These are phyloP conservation scores for Ophiocordyceps camponoti-leonardi DNA, from an alignment of 2,329 filamentous ascomycete species.

Conservation along the genomic window DNA sequence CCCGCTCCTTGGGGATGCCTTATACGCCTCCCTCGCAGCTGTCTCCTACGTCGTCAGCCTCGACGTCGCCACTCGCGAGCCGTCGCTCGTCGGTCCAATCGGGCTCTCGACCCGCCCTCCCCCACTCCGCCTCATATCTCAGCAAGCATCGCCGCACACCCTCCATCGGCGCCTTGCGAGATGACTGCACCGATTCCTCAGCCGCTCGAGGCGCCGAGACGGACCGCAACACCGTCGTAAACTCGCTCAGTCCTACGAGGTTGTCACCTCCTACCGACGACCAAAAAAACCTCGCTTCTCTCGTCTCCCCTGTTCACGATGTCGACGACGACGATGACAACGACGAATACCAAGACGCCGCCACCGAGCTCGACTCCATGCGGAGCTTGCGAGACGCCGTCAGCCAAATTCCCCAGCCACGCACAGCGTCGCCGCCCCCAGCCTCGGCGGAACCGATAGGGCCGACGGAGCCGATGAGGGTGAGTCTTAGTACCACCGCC, in stretches of 20 bases:
- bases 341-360: conserved; percentile 36
- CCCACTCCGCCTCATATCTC: conserved; percentile 49
- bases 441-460: conserved; percentile 7
- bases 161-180: conserved; percentile 19
- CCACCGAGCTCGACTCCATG: conserved; percentile 32
- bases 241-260: conserved; percentile 69
- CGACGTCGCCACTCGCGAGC: conserved; percentile 37
- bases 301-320: conserved; percentile 65
- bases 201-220: conserved; percentile 7
- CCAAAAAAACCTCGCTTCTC: conserved; percentile 76
- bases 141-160: conserved; percentile 44
- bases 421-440: conserved; percentile 33
- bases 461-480: conserved; percentile 14
- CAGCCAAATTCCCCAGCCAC: conserved; percentile 46
- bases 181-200: conserved; percentile 4
- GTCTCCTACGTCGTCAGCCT: conserved; percentile 42
- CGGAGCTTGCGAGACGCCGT: conserved; percentile 68
- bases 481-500: conserved; percentile 29
- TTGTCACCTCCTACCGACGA: conserved; percentile 55
- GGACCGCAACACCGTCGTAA: conserved; percentile 20
- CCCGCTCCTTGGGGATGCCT: conserved; percentile 46
- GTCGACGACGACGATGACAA: conserved; percentile 47
- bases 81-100: conserved; percentile 40
- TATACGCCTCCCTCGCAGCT: conserved; percentile 65
- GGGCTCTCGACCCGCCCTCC: conserved; percentile 33